A percentile compares a stretch with the other conserved stretches of the same genome.
Conservation (phyloP, 805 yeast genomes). For the Nematodospora valgi region DNA sequence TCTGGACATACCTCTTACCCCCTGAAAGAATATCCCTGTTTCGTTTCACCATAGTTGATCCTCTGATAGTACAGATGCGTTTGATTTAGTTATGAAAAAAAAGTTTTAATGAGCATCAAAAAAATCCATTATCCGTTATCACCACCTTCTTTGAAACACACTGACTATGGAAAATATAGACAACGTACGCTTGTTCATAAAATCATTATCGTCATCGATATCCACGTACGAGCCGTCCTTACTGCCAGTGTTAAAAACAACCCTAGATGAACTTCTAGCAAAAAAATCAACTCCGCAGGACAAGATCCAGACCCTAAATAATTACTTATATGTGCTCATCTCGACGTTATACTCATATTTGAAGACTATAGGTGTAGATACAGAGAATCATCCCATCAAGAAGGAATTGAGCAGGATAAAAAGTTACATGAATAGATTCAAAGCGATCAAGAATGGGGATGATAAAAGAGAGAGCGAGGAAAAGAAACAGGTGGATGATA, state of each 20-base stretch:
- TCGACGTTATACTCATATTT: slow-evolving; percentile 59
- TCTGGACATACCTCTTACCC: slow-evolving; percentile 74
- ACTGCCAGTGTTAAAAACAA: slow-evolving; percentile 31
- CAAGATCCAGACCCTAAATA: slow-evolving; percentile 30
- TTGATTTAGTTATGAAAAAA: not conserved
- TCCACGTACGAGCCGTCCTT: slow-evolving; percentile 33
- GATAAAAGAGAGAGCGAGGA: slow-evolving; percentile 17
- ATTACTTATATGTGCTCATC: slow-evolving; percentile 49
- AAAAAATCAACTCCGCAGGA: slow-evolving; percentile 21
- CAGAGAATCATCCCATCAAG: slow-evolving; percentile 61
- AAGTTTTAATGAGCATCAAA: slow-evolving; percentile 11
- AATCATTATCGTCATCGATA: slow-evolving; percentile 34
- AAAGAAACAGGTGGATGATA: slow-evolving; percentile 24
- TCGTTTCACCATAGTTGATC: slow-evolving; percentile 27
- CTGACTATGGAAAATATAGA: slow-evolving; percentile 45
- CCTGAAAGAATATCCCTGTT: slow-evolving; percentile 88
- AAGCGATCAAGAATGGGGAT: slow-evolving; percentile 29
- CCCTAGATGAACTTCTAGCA: slow-evolving; percentile 37
- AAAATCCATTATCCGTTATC: slow-evolving; percentile 1
- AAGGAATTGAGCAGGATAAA: slow-evolving; percentile 64
- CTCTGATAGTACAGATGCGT: too few species aligned
- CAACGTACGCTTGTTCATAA: slow-evolving; percentile 37
- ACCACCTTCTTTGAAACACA: too few species aligned
- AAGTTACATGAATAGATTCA: slow-evolving; percentile 59
- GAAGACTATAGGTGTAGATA: slow-evolving; percentile 55